Evolutionary conservation across 208 protist genomes (phyloP), one percentile per base, ranked within the genome.

Genomic region (Acanthamoeba castellanii): DNA sequence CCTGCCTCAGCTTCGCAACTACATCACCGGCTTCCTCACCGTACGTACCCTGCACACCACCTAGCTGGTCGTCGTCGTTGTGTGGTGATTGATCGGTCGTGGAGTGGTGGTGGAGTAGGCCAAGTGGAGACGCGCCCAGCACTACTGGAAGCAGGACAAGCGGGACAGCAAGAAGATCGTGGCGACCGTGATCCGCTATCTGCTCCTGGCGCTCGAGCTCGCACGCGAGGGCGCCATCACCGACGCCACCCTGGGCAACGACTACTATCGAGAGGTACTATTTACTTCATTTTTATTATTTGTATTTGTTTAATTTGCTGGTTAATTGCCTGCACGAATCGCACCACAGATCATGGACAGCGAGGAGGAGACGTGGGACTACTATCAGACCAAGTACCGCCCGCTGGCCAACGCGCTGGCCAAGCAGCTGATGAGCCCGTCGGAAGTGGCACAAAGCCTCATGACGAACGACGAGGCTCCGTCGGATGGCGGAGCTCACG

Each of bases 81-180:
- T 22, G 25, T 61, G 47, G 57, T 87, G 47, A 9, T 47, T 74
- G 45, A 64, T 64, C 6, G 57, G 16, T 27, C 20, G n/a, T 70
- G n/a, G 9, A 0, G 42, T 3, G 45, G 45, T 68, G 61, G 27
- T 11, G 14, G 14, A 55, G 9, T 47, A 88, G 81, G 81, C 81
- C n/a, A 88, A 88, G 52, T 88, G 81, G 81, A 61, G 81, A 42
- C 52, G 81, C 37, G 52, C 81, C 6, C 81, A 88, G 52, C 81
- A 88, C 34, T 88, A 88, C 32, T 88, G 81, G 81, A 88, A 88
- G 81, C 81, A 88, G 52, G 81, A 88, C 81, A 88, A 88, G 81
- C n/a, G 81, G 47, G 81, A 88, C 81, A 88, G 81, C 50, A 88
- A 88, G 9, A 88, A 88, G 50, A 88, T 88, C 18, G 30, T 88